Conservation (phyloP, 192 early-diverging fungal genomes). For the Haplosporangium gracile region DNA sequence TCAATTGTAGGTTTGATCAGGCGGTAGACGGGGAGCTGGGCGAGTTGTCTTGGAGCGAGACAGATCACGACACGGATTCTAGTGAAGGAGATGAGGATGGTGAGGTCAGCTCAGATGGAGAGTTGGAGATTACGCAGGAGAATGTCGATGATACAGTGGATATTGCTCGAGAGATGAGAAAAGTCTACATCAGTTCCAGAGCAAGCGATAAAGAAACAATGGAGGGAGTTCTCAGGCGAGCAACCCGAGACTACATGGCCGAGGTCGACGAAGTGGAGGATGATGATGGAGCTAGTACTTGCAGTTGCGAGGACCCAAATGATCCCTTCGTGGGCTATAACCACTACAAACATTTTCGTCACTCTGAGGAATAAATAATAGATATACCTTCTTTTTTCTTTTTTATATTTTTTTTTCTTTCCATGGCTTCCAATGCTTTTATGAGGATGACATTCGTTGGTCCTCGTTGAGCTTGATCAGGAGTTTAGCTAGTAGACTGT, state of each 20-base stretch:
- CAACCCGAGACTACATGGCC: not conserved
- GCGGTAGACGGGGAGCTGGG: not conserved
- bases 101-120: conserved; percentile 5
- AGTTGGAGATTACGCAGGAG: not conserved
- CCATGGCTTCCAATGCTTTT: not conserved
- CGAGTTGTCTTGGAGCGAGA: not conserved
- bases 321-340: not conserved
- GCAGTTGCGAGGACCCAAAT: conserved; percentile 4
- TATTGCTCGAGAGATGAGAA: conserved; percentile 12
- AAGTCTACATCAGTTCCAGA: not conserved
- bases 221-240: not conserved
- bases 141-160: not conserved
- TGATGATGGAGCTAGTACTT: conserved; percentile 5
- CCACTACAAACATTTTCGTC: not conserved
- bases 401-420: not conserved
- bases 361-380: conserved; percentile 8
- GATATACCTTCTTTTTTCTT: no score
- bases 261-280: not conserved
- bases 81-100: not conserved
- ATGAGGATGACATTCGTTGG: not conserved
- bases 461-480: conserved; percentile 3
- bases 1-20: not conserved
- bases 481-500: conserved; percentile 7
- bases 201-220: conserved; percentile 8
- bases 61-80: not conserved